Conservation (phyloP, 352 stramenopile genomes). For the Thraustochytrium striatum region DNA sequence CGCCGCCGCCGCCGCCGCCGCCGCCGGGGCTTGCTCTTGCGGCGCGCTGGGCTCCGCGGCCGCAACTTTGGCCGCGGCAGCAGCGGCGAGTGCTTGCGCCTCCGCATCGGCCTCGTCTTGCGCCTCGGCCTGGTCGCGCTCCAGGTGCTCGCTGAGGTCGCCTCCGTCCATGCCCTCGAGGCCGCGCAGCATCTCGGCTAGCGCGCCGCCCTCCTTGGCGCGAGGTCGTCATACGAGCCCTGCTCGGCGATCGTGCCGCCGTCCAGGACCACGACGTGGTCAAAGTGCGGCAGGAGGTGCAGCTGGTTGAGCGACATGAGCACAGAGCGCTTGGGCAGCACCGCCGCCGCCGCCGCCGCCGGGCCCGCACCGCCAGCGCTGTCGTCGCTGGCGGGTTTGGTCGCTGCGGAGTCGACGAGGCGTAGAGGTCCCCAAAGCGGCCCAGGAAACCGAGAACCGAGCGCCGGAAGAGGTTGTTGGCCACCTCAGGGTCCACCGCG, state of each 20-base stretch:
- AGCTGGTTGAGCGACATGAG: constrained; percentile 49
- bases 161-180: constrained; percentile 11
- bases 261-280: constrained; percentile 44
- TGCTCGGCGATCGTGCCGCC: constrained; percentile 26
- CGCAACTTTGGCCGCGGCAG: not conserved
- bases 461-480: constrained; percentile 39
- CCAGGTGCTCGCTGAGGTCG: not conserved
- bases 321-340: constrained; percentile 20
- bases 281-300: constrained; percentile 41
- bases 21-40: not conserved
- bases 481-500: constrained; percentile 58
- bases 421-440: not conserved
- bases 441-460: constrained; percentile 38
- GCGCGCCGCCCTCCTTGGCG: constrained; percentile 6
- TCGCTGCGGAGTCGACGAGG: no score
- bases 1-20: no score
- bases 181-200: constrained; percentile 33
- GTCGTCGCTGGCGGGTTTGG: no score
- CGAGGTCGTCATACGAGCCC: constrained; percentile 20
- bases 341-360: no score
- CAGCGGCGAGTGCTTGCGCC: not conserved
- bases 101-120: not conserved
- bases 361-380: no score
- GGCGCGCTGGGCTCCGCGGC: not conserved
- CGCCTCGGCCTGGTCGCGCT: not conserved